Base-by-base conservation (phyloP, 2,329 filamentous ascomycete species). In the Nothophoma quercina region DNA sequence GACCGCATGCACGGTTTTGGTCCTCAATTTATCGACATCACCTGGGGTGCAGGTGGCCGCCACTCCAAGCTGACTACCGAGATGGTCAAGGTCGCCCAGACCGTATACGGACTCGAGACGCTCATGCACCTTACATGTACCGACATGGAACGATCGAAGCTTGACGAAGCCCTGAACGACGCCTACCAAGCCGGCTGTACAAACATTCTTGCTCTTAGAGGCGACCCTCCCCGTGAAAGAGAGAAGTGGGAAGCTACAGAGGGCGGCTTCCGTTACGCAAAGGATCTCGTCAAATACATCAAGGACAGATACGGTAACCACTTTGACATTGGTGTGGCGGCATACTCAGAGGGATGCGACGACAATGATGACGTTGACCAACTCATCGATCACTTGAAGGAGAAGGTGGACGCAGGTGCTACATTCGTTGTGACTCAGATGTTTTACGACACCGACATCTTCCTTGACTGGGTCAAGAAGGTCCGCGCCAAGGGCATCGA, bases 121-220 rank as follows among this genome's bases (percentile, higher is more conserved):
- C 98, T 93, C 78, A 99, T 99, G 95, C 95, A 99, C 74, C 80
- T 99, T 67, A 99, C 95, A 3, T 99, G 95, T 76, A 99, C 95
- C 47, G 95, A 98, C 75, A 99, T 99, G 95, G 92, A 91, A 55
- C 85, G 87, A 64, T 89, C 91, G 43, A 96, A 93, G 77, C 89
- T 99, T 70, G 92, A 98, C 68, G 86, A 90, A 48, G 95, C 95
- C 5, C 83, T 99, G 46, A 85, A 87, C 65, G 88, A 88, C 64
- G 95, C 95, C 10, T 96, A 97, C 81, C 92, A 93, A 73, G 87
- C 93, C 28, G 95, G 95, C 55, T 99, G 95, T 81, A 96, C 93
- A 56, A 99, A 99, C 76, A 99, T 99, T 61, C 82, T 99, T 30
- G 95, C 95, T 7, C 83, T 99, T 23, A 85, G 95, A 57, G 95